Conservation (phyloP, 2,329 filamentous ascomycete genomes). For the Stemphylium lycopersici region DNA sequence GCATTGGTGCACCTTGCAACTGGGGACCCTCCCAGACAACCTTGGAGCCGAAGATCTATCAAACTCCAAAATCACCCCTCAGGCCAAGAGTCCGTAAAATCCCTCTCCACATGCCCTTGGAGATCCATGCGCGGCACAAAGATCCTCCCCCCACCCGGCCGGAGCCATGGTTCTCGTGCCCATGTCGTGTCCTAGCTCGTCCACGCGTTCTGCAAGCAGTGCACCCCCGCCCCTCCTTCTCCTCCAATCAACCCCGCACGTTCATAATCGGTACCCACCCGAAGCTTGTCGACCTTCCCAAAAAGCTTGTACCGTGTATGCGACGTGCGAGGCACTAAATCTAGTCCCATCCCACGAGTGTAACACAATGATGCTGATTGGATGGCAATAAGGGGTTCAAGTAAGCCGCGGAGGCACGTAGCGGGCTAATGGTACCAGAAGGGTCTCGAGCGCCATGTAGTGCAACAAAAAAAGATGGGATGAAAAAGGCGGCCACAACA, state of each 20-base stretch:
- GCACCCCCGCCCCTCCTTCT: background rate
- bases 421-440: background rate
- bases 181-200: slow-evolving; percentile 5
- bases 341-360: slow-evolving; percentile 2
- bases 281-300: slow-evolving; percentile 29
- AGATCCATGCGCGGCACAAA: background rate
- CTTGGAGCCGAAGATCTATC: background rate
- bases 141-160: background rate
- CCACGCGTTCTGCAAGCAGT: background rate
- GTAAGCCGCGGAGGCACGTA: background rate
- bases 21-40: background rate
- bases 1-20: background rate
- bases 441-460: background rate
- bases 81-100: background rate
- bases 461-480: background rate
- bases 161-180: background rate
- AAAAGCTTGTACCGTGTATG: slow-evolving; percentile 23
- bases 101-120: background rate
- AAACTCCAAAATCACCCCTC: background rate
- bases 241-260: slow-evolving; percentile 26
- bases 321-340: background rate
- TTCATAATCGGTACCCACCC: slow-evolving; percentile 2
- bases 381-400: background rate
- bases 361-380: background rate
- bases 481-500: background rate